Conservation (phyloP, 768 basidiomycete genomes). For the Lentinula aciculospora region DNA sequence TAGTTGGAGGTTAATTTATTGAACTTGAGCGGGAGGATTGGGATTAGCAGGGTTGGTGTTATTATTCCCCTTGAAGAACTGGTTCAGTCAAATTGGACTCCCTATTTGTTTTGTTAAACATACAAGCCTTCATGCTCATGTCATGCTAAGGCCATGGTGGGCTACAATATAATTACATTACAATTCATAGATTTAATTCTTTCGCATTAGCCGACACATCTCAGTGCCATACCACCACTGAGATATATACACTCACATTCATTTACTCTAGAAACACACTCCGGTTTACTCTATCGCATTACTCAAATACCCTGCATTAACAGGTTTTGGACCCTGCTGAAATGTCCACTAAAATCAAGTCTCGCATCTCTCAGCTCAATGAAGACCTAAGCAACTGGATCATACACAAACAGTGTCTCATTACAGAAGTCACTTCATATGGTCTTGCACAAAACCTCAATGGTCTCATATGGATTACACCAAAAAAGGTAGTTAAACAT, state of each 20-base stretch:
- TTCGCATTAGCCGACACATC: too few relatives aligned
- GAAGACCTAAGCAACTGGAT: conserved; percentile 25
- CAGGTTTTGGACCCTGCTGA: conserved; percentile 24
- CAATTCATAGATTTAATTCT: too few relatives aligned
- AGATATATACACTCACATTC: too few relatives aligned
- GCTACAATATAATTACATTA: too few relatives aligned
- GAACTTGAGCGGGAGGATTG: conserved; percentile 29
- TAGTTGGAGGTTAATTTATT: conserved; percentile 61
- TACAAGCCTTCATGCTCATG: too few relatives aligned
- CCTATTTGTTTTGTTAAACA: conserved; percentile 13
- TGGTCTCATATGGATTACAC: conserved; percentile 18
- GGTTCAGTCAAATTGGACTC: conserved; percentile 7
- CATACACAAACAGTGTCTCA: conserved; percentile 18
- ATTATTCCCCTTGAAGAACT: conserved; percentile 8
- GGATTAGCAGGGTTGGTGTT: conserved; percentile 10
- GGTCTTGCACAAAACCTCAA: conserved; percentile 18
- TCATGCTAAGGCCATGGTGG: too few relatives aligned
- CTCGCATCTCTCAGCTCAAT: conserved; percentile 16
- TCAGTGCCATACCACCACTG: too few relatives aligned
- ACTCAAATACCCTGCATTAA: too few relatives aligned
- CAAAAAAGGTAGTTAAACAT: conserved; percentile 6
- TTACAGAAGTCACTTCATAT: conserved; percentile 19
- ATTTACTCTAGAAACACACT: too few relatives aligned
- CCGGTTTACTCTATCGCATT: too few relatives aligned
- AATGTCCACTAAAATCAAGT: conserved; percentile 6